A percentile compares a stretch with the other conserved stretches of the same genome.
Conservation (phyloP, 768 basidiomycete genomes). For the Tylopilus felleus region DNA sequence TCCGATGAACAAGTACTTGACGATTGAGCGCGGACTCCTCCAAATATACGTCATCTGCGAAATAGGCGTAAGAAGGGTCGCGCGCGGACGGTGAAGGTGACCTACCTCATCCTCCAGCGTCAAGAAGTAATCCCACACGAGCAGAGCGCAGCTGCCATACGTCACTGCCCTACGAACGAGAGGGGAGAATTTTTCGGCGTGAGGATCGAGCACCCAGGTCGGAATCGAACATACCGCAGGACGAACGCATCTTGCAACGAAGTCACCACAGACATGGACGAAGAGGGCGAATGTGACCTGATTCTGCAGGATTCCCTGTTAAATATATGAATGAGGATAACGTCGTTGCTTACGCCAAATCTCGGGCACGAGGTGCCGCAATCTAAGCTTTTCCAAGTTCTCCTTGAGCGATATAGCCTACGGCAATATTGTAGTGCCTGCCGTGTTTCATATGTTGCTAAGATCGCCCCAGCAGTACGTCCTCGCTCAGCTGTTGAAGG, state of each 20-base stretch:
- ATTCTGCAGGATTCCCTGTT: neutral
- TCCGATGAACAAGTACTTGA: neutral
- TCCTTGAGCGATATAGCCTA: neutral
- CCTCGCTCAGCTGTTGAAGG: neutral
- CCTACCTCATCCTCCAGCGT: conserved; percentile 6
- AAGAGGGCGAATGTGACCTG: neutral
- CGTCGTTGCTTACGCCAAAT: neutral
- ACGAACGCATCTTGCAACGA: neutral
- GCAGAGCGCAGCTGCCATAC: neutral
- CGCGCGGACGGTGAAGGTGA: neutral
- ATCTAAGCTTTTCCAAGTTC: neutral
- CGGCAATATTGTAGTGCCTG: neutral
- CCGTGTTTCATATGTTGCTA: neutral
- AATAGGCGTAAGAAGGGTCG: neutral
- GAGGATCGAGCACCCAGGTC: neutral
- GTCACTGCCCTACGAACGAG: neutral
- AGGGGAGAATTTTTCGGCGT: neutral
- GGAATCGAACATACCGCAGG: neutral
- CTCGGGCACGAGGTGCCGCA: neutral
- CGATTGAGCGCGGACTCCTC: neutral
- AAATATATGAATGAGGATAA: neutral
- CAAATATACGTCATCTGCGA: neutral
- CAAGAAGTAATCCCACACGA: conserved; percentile 6
- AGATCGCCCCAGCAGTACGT: neutral
- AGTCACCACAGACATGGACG: neutral